phyloP scores from a whole-genome alignment of 2,329 filamentous ascomycete genomes.

The Fusarium buxicola region DNA sequence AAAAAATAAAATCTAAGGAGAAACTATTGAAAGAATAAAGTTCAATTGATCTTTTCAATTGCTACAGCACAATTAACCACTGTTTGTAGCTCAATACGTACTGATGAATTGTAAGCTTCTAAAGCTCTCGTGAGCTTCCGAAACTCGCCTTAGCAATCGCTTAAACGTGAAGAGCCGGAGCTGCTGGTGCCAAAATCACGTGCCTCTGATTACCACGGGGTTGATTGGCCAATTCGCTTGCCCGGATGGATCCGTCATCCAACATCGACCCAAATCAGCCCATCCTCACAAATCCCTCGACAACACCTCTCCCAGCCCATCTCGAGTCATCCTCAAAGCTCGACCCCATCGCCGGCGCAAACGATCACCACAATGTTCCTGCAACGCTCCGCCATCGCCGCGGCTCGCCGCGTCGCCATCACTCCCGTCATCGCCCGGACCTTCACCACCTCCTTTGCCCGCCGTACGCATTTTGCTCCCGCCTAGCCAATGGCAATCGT shows the following conservation, averaged over 20 bases:
- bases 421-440: constrained; percentile 66
- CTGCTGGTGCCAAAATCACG: constrained; percentile 46
- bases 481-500: constrained; percentile 43
- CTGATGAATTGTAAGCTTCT: constrained; percentile 7
- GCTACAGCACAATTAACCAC: not conserved
- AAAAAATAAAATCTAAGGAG: not conserved
- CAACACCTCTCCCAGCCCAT: constrained; percentile 47
- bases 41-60: rapidly evolving
- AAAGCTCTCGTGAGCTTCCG: constrained; percentile 27
- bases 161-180: constrained; percentile 26
- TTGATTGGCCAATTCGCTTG: constrained; percentile 53
- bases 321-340: constrained; percentile 39
- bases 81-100: not conserved
- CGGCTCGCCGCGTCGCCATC: constrained; percentile 69
- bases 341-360: constrained; percentile 42
- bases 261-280: constrained; percentile 58
- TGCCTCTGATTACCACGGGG: constrained; percentile 39
- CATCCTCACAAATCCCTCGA: constrained; percentile 62
- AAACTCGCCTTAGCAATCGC: constrained; percentile 31
- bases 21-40: not conserved
- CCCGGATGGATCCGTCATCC: constrained; percentile 47
- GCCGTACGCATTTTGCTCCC: constrained; percentile 62
- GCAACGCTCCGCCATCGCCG: constrained; percentile 71
- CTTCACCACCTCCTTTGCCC: constrained; percentile 70
- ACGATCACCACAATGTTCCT: constrained; percentile 63